A percentile compares a stretch with the other conserved stretches of the same genome.
Evolutionary conservation across 2,329 filamentous ascomycete genomes (phyloP).

Genomic region (Trichophyton simii): DNA sequence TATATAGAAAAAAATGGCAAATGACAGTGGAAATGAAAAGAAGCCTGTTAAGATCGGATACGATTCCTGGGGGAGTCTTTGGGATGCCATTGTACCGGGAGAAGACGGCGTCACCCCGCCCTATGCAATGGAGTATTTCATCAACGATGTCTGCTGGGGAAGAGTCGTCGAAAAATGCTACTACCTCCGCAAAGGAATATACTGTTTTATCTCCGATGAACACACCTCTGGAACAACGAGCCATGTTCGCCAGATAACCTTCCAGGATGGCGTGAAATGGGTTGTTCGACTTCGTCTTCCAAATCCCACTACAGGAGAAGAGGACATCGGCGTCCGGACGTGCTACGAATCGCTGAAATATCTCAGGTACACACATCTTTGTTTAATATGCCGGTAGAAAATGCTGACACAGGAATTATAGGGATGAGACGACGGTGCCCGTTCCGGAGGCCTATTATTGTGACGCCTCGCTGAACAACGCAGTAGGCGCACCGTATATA

Average conservation of each 20-base stretch:
- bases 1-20: neutral
- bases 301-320: neutral
- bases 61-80: neutral
- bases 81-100: neutral
- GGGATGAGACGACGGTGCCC: conserved; percentile 3
- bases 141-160: neutral
- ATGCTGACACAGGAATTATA: neutral
- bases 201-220: neutral
- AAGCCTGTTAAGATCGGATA: neutral
- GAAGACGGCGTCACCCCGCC: neutral
- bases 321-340: neutral
- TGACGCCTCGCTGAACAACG: conserved; percentile 1
- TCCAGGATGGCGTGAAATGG: conserved; percentile 5
- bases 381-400: neutral
- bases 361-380: neutral
- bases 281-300: conserved; percentile 4
- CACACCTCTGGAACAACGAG: conserved; percentile 5
- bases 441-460: conserved; percentile 5
- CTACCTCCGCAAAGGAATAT: neutral
- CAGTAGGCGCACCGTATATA: conserved; percentile 5
- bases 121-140: neutral
- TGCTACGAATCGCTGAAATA: neutral
- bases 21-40: too few relatives aligned
- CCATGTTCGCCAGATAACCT: conserved; percentile 3
- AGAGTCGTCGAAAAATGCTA: neutral